Base-by-base conservation (phyloP, 108 stramenopile genomes). In the Nannochloropsis granulata region DNA sequence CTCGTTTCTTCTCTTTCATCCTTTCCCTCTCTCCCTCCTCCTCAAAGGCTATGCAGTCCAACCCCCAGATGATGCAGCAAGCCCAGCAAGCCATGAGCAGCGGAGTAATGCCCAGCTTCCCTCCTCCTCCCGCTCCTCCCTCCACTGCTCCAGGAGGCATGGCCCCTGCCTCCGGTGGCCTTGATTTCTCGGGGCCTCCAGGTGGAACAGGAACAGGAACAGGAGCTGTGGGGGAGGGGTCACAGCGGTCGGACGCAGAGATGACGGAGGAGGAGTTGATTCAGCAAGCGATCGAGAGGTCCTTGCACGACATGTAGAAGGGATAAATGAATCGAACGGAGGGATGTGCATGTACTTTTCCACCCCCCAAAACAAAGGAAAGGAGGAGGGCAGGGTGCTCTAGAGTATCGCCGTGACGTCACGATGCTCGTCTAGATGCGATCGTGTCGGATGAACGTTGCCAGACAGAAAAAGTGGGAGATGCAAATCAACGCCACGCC, bases 221-320 rank as follows among this genome's bases (percentile, higher is more conserved):
- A 71, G 56, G 56, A 79, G 21, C 43, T 81, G 82, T 86, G 82
- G 78, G 21, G 71, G 13, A 78, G 46, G 85, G 14, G 19, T 24
- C 44, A 13, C n/a, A 12, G 78, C 81, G 45, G 43, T 45, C 78
- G 78, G 89, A 91, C 46, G 81, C 44, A 81, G 88, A 92, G 71
- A 90, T 92, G 92, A 95, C 95, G 2, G 95, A 95, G 85, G 95
- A 95, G 80, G 95, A 95, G 90, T 94, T 95, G 95, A 92, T 95
- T 87, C 94, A 92, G 26, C 94, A 95, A 88, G 95, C 95, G 23
- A 95, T 95, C 88, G 92, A 92, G 43, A 91, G 95, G 79, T 95
- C 95, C 24, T 83, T 95, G 83, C 83, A 92, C 81, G 94, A 95
- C 42, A 83, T 78, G 43, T 91, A 82, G 87, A 87, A 25, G 45